Conservation (phyloP, 768 basidiomycete genomes). For the Cyclocybe aegerita region DNA sequence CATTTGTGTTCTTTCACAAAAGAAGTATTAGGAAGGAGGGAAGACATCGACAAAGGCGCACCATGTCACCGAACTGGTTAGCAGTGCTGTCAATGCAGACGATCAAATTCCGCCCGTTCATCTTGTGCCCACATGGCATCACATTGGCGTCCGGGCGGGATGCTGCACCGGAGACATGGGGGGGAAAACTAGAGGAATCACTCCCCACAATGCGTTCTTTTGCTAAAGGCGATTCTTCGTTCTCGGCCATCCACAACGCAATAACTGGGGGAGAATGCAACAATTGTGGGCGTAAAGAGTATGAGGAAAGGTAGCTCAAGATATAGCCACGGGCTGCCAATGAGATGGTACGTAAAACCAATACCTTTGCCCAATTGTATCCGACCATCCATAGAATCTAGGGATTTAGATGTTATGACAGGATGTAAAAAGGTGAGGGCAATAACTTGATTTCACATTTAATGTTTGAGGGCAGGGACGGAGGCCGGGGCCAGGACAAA, state of each 20-base stretch:
- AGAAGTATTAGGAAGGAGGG: not conserved
- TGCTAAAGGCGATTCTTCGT: not conserved
- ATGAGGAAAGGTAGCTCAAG: not conserved
- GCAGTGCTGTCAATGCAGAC: constrained; percentile 39
- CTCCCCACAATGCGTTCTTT: not conserved
- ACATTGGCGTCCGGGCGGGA: not conserved
- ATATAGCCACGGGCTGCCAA: too few species aligned
- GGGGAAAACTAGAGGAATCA: not conserved
- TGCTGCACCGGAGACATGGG: not conserved
- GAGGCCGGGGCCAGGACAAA: too few species aligned
- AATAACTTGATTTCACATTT: too few species aligned
- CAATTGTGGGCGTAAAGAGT: not conserved
- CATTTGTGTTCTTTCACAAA: constrained; percentile 29
- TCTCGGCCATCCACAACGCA: not conserved
- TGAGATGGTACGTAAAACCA: too few species aligned
- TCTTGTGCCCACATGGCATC: constrained; percentile 6
- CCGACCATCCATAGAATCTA: too few species aligned
- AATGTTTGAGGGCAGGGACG: too few species aligned
- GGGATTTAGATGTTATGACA: too few species aligned
- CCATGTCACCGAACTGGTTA: constrained; percentile 32
- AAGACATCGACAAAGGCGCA: constrained; percentile 6
- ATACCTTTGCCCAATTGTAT: too few species aligned
- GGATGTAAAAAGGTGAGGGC: too few species aligned
- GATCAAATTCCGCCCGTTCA: constrained; percentile 21
- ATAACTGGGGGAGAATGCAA: not conserved